Evolutionary conservation across 345 rosid species (phyloP), one percentile per base, ranked within the genome.

Genomic region (Murraya koenigii): DNA sequence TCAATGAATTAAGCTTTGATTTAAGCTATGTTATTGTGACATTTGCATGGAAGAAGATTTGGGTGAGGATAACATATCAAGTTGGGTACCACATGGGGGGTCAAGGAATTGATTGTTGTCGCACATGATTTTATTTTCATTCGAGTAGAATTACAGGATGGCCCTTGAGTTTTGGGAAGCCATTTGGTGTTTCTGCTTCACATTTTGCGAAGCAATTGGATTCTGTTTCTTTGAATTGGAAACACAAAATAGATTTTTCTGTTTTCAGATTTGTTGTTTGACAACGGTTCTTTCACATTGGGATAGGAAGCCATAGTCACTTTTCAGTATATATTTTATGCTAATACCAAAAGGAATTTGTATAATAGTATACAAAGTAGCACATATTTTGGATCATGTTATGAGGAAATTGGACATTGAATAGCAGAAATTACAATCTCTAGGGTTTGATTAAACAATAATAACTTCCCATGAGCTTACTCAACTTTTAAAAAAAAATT

Each of bases 321-420:
- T n/a, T 36, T 8, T 36, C 15, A 26, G 14, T 20, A 20, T 7
- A 74, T 41, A 9, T 47, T 64, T 3, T 19, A 28, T 68, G 47
- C 58, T 38, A 38, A 58, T 28, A 19, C 44, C 74, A 36, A 68
- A 44, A 61, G 49, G 23, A 68, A 41, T 64, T 65, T 74, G 69
- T 62, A 44, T 30, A 62, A 39, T 63, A 11, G n/a, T 47, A 22
- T 47, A 52, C 22, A 22, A 19, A 44, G 59, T 28, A 72, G 81
- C 89, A 82, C 59, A 49, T 8, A 30, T 78, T 77, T 74, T 71
- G 86, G 87, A 82, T 84, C 83, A 33, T 79, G 83, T 77, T 80
- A 20, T 77, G 76, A 49, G 26, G 78, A 47, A 75, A 38, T 56
- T 61, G 60, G 80, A 80, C 85, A 81, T 9, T 26, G 49, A 55